Base-by-base conservation (phyloP, 192 early-diverging fungal species). In the Polychytrium aggregatum region DNA sequence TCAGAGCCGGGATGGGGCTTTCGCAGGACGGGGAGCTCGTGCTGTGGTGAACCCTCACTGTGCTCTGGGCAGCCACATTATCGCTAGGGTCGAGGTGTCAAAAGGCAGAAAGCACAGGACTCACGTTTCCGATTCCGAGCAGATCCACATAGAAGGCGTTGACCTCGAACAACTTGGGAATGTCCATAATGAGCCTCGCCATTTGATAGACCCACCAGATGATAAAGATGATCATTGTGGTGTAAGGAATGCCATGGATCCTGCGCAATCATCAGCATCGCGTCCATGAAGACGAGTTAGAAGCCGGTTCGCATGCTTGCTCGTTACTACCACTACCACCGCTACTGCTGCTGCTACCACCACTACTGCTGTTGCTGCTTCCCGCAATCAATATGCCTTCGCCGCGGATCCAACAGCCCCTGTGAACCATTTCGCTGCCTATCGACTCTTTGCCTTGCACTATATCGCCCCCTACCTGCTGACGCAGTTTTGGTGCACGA, bases 131-230 rank as follows among this genome's bases (percentile, higher is more conserved):
- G 29, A 98, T 83, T 25, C 79, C 73, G 28, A 98, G 69, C 25
- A 87, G 69, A 45, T 92, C 71, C 0, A 65, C 68, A 52, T 79
- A 94, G 60, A 98, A 92, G 41, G 83, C 79, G 40, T 84, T 76
- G 57, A 93, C 92, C 52, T 92, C 82, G 14, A 67, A 60, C 38
- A 97, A 67, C 33, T 66, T 56, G 2, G 86, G 82, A 20, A 88
- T 50, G 29, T 97, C 85, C 20, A 78, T 56, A 9, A 74, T 46
- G 13, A 88, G 65, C 11, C 79, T 69, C 26, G 82, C 51, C 6
- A 79, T 35, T 68, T 92, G 85, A 52, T 72, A 84, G 2, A 73
- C 40, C 88, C 88, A 96, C 67, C 82, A 91, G 20, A 62, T 54
- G 6, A 56, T 52, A 59, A 90, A 88, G 13, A 82, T 45, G 7